Evolutionary conservation across 495 filamentous ascomycete genomes (phyloP).

Genomic region (Apiosordaria backusii): DNA sequence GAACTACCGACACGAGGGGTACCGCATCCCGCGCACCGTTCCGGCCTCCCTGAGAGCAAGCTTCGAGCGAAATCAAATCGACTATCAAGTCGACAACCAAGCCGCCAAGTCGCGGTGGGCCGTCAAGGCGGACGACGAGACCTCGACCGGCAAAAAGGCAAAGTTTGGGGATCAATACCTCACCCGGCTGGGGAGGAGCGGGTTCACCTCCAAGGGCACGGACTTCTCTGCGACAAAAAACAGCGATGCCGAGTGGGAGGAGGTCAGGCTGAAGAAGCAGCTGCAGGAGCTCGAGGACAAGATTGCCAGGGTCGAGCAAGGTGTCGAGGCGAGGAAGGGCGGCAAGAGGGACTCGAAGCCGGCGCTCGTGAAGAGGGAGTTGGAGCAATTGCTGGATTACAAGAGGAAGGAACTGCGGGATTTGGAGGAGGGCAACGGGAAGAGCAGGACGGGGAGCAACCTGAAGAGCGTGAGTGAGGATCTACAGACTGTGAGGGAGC

Average conservation of each 20-base stretch:
- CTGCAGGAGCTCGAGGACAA: conserved; percentile 81
- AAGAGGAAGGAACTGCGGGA: conserved; percentile 65
- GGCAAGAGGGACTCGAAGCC: conserved; percentile 64
- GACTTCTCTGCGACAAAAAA: conserved; percentile 69
- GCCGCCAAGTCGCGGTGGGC: conserved; percentile 58
- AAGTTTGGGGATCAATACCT: conserved; percentile 98
- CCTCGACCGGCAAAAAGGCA: conserved; percentile 78
- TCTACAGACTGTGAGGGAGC: conserved; percentile 70
- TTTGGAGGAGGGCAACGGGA: conserved; percentile 72
- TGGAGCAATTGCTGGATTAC: conserved; percentile 83
- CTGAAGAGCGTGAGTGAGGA: conserved; percentile 61
- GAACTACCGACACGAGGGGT: conserved; percentile 91
- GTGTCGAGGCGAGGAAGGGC: conserved; percentile 36
- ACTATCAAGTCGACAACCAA: conserved; percentile 83
- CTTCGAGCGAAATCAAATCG: conserved; percentile 91
- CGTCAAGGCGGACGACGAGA: conserved; percentile 65
- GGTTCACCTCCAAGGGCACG: conserved; percentile 74
- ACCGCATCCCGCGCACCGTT: conserved; percentile 87
- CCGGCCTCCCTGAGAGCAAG: conserved; percentile 83
- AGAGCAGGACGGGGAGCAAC: conserved; percentile 57
- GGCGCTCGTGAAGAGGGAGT: conserved; percentile 85
- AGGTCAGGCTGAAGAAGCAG: conserved; percentile 89
- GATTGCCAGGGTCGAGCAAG: conserved; percentile 69
- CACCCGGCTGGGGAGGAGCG: conserved; percentile 73
- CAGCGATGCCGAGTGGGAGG: conserved; percentile 85